phyloP scores from a whole-genome alignment of 495 filamentous ascomycete genomes.

The Penicillium steckii region DNA sequence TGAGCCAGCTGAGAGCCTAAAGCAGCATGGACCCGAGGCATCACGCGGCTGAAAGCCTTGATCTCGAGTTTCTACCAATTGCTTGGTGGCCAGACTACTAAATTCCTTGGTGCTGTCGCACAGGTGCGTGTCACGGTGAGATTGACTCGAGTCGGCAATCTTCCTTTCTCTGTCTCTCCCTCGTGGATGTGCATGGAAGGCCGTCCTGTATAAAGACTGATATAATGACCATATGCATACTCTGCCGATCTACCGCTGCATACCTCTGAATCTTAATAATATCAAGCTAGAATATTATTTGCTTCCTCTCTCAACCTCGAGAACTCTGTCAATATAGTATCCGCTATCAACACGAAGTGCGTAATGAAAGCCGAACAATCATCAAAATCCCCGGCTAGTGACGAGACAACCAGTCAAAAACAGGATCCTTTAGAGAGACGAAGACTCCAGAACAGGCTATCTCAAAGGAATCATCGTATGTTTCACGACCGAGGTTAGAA shows the following conservation, averaged over 20 bases:
- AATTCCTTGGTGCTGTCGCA: conserved; percentile 13
- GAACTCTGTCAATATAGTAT: no score
- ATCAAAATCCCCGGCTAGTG: conserved; percentile 3
- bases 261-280: neutral
- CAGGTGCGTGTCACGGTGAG: conserved; percentile 27
- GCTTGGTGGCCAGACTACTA: conserved; percentile 13
- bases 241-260: neutral
- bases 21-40: neutral
- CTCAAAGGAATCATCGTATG: conserved; percentile 39
- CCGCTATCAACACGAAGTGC: no score
- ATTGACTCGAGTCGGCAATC: conserved; percentile 10
- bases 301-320: neutral
- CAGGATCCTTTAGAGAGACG: conserved; percentile 32
- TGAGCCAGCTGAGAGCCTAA: conserved; percentile 8
- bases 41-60: conserved; percentile 12
- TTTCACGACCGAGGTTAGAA: neutral
- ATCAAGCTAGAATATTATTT: neutral
- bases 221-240: neutral
- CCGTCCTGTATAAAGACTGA: conserved; percentile 1
- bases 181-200: conserved; percentile 5
- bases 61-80: conserved; percentile 3
- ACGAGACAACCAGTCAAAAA: conserved; percentile 10
- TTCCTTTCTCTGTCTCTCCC: conserved; percentile 2
- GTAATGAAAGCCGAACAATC: conserved; percentile 14
- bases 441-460: conserved; percentile 36